These are phyloP conservation scores for Xylariaceae sp. DNA, from an alignment of 2,329 filamentous ascomycete genomes.

Conservation along the genomic window DNA sequence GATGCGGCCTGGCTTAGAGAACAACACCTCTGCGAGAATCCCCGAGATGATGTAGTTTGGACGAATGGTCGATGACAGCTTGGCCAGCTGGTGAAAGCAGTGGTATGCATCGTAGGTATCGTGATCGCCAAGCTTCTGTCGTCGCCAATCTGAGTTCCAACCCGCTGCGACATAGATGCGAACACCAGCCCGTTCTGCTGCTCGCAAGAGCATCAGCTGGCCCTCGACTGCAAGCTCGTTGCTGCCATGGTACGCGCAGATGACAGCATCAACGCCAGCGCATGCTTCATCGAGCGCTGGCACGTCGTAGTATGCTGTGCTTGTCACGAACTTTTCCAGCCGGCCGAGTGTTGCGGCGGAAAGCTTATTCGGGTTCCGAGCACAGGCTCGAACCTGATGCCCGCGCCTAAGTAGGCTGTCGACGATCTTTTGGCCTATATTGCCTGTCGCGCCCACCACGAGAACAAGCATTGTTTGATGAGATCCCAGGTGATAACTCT, in stretches of 20 bases:
- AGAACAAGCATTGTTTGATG: slow-evolving; percentile 32
- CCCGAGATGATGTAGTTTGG: slow-evolving; percentile 27
- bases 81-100: slow-evolving; percentile 32
- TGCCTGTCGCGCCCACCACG: slow-evolving; percentile 37
- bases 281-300: slow-evolving; percentile 32
- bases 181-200: slow-evolving; percentile 35
- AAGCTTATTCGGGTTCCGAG: slow-evolving; percentile 31
- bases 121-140: slow-evolving; percentile 26
- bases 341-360: slow-evolving; percentile 6
- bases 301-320: slow-evolving; percentile 27
- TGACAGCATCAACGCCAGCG: slow-evolving; percentile 35
- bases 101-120: slow-evolving; percentile 36
- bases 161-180: slow-evolving; percentile 18
- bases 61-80: slow-evolving; percentile 26
- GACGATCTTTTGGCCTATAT: slow-evolving; percentile 32
- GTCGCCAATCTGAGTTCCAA: slow-evolving; percentile 19
- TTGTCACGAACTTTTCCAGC: slow-evolving; percentile 30
- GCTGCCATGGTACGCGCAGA: slow-evolving; percentile 29
- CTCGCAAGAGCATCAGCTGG: slow-evolving; percentile 35
- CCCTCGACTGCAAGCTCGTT: slow-evolving; percentile 32
- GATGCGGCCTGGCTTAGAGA: slow-evolving; percentile 16
- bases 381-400: slow-evolving; percentile 35
- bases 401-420: slow-evolving; percentile 25
- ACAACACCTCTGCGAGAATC: slow-evolving; percentile 27
- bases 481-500: no score